phyloP scores from a whole-genome alignment of 164 flowering plant genomes.

The Hamamelis virginiana region DNA sequence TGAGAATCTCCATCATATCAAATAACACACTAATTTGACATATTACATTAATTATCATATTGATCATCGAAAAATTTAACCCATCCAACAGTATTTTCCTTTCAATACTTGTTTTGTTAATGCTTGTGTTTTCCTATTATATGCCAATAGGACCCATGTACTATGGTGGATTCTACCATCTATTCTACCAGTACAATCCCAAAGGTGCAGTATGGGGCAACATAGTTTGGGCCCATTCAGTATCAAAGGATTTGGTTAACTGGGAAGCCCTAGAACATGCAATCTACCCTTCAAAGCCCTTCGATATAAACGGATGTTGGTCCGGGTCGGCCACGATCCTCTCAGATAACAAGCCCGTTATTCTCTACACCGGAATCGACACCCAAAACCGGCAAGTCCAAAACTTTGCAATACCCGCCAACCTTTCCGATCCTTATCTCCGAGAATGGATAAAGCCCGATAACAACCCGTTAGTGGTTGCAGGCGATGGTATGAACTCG shows the following conservation, averaged over 20 bases:
- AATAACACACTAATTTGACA: no score
- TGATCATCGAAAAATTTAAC: not conserved
- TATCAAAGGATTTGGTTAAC: conserved; percentile 55
- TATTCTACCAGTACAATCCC: conserved; percentile 70
- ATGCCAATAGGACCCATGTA: conserved; percentile 48
- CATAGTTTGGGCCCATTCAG: conserved; percentile 74
- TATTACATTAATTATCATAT: no score
- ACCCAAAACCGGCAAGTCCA: conserved; percentile 39
- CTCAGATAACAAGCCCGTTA: conserved; percentile 43
- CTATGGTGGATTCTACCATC: conserved; percentile 56
- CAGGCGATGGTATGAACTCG: conserved; percentile 26
- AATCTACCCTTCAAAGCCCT: conserved; percentile 45
- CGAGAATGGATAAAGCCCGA: conserved; percentile 47
- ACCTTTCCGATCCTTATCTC: conserved; percentile 46
- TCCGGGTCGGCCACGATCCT: conserved; percentile 67
- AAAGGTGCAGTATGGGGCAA: conserved; percentile 65
- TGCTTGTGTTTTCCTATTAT: not conserved
- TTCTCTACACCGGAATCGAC: conserved; percentile 57
- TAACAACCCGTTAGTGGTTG: conserved; percentile 40
- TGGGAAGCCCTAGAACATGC: conserved; percentile 53
- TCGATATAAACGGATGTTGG: conserved; percentile 58
- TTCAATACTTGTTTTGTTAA: no score
- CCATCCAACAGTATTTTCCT: not conserved
- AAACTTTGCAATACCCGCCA: conserved; percentile 45
- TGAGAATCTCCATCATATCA: no score